Percentiles rank a stretch among this genome's conserved stretches.
Evolutionary conservation across 441 rosid species (phyloP).

Genomic region (Daphne laureola): DNA sequence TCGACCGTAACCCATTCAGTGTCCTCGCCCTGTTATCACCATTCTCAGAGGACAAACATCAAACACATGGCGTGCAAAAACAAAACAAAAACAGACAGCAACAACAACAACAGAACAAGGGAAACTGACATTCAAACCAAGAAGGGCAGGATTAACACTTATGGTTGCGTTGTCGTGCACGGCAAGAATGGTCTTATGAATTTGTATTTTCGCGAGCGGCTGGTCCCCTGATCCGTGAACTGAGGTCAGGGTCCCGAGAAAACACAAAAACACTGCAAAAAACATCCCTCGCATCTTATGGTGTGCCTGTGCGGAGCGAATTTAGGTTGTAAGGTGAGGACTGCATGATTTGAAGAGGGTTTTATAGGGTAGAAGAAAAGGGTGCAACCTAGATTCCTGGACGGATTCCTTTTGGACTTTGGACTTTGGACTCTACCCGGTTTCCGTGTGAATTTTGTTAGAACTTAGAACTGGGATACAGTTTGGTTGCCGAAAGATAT

Average conservation of each 20-base stretch:
- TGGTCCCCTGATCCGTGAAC: conserved; percentile 33
- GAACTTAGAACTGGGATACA: too few relatives aligned
- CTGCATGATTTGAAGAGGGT: too few relatives aligned
- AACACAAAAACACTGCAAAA: conserved; percentile 1
- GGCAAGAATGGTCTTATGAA: conserved; percentile 27
- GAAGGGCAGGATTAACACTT: conserved; percentile 28
- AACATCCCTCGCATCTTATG: background rate
- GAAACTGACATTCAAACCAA: conserved; percentile 34
- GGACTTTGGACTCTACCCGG: too few relatives aligned
- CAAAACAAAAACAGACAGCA: background rate
- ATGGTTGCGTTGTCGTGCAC: conserved; percentile 27
- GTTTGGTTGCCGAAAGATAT: too few relatives aligned
- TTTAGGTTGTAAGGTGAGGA: too few relatives aligned
- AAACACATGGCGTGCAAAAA: background rate
- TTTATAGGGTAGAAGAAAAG: too few relatives aligned
- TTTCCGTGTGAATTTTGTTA: too few relatives aligned
- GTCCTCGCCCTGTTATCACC: conserved; percentile 52
- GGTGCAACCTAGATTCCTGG: too few relatives aligned
- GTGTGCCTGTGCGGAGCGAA: too few relatives aligned
- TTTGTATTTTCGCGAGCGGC: conserved; percentile 43
- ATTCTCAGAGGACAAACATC: conserved; percentile 2
- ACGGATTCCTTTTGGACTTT: too few relatives aligned
- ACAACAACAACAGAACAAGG: background rate
- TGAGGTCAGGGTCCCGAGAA: conserved; percentile 16
- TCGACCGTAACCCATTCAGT: conserved; percentile 54